Conservation (phyloP, 805 yeast genomes). For the Yarrowia deformans region DNA sequence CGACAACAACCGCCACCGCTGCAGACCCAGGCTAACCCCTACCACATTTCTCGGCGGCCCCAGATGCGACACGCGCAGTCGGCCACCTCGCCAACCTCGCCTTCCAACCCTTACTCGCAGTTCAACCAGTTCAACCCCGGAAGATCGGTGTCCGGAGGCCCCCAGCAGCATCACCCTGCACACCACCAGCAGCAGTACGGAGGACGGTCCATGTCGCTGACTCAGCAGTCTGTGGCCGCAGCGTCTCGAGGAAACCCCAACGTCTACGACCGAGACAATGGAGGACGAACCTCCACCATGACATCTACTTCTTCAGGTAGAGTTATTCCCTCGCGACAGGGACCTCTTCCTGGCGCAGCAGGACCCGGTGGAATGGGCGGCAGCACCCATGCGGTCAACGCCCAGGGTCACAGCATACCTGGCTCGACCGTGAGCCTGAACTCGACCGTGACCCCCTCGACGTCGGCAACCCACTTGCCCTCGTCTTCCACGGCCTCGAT, state of each 20-base stretch:
- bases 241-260: slow-evolving; percentile 35
- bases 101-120: slow-evolving; percentile 33
- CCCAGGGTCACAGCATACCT: slow-evolving; percentile 35
- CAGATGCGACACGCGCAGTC: slow-evolving; percentile 35
- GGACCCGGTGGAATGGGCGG: not conserved
- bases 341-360: not conserved
- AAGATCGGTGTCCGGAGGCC: slow-evolving; percentile 34
- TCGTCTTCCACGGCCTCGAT: slow-evolving; percentile 3
- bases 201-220: slow-evolving; percentile 26
- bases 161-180: slow-evolving; percentile 34
- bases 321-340: slow-evolving; percentile 22
- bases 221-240: slow-evolving; percentile 22
- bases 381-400: slow-evolving; percentile 27
- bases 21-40: slow-evolving; percentile 20
- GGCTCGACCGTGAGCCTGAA: slow-evolving; percentile 12
- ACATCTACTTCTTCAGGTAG: slow-evolving; percentile 31
- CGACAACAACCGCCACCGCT: slow-evolving; percentile 24
- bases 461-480: slow-evolving; percentile 27
- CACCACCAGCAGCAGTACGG: slow-evolving; percentile 24
- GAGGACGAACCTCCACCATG: slow-evolving; percentile 12
- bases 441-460: slow-evolving; percentile 17
- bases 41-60: slow-evolving; percentile 24
- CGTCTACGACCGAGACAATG: slow-evolving; percentile 27
- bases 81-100: slow-evolving; percentile 26
- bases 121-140: slow-evolving; percentile 28